Conservation (phyloP, 2,329 filamentous ascomycete species). For the Penicillium verrucosum region DNA sequence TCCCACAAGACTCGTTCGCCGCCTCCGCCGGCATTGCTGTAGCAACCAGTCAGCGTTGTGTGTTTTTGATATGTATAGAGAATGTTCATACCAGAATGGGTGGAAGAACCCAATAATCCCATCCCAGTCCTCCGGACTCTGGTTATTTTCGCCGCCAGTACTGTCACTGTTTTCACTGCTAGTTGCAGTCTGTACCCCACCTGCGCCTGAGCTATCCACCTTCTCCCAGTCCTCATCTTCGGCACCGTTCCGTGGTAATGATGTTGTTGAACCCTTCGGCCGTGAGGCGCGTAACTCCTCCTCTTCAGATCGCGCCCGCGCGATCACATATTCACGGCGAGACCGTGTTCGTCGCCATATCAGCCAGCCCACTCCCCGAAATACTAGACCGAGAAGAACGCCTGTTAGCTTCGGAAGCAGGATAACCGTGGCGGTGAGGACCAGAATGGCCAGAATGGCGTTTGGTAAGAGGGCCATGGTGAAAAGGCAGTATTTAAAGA, state of each 20-base stretch:
- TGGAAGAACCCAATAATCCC: slow-evolving; percentile 96
- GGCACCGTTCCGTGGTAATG: slow-evolving; percentile 23
- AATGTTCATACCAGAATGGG: slow-evolving; percentile 76
- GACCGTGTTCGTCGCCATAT: slow-evolving; percentile 63
- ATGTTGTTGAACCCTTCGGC: slow-evolving; percentile 22
- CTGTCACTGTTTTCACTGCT: slow-evolving; percentile 46
- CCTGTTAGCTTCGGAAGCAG: slow-evolving; percentile 36
- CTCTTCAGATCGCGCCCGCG: slow-evolving; percentile 46
- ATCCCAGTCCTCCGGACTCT: slow-evolving; percentile 60
- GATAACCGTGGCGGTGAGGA: slow-evolving; percentile 33
- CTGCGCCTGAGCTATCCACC: slow-evolving; percentile 55
- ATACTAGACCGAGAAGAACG: slow-evolving; percentile 33
- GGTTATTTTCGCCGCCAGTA: slow-evolving; percentile 30
- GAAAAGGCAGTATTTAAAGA: slow-evolving; percentile 8
- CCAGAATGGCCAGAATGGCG: slow-evolving; percentile 31
- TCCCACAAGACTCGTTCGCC: slow-evolving; percentile 96
- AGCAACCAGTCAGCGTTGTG: slow-evolving; percentile 14
- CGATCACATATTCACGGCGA: slow-evolving; percentile 55
- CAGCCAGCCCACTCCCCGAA: slow-evolving; percentile 56
- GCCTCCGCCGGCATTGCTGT: slow-evolving; percentile 88
- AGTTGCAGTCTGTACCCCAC: slow-evolving; percentile 41
- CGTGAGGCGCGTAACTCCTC: slow-evolving; percentile 32
- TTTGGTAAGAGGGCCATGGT: slow-evolving; percentile 37
- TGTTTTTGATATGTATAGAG: slow-evolving; percentile 1
- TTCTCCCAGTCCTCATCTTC: slow-evolving; percentile 69